These are phyloP conservation scores for Drosera spatulata DNA, from an alignment of 179 eudicot species.

Conservation along the genomic window DNA sequence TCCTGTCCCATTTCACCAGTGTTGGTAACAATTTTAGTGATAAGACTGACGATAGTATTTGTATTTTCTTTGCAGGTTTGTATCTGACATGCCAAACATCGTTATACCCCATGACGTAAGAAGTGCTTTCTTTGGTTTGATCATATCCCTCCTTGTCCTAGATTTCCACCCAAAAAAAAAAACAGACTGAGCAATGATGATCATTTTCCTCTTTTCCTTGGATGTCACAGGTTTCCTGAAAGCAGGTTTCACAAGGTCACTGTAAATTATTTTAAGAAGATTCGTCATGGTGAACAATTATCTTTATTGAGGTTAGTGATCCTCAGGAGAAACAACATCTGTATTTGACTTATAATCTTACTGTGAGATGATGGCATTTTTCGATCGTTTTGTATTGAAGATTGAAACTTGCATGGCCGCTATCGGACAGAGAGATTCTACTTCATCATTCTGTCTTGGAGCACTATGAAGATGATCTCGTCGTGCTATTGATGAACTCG, in stretches of 20 bases:
- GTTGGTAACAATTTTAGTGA: background rate
- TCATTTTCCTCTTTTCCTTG: background rate
- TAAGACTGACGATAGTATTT: background rate
- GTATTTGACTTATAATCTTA: background rate
- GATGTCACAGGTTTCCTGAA: constrained; percentile 11
- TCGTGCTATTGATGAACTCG: constrained; percentile 62
- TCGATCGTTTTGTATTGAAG: constrained; percentile 70
- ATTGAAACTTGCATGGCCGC: constrained; percentile 92
- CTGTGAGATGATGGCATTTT: constrained; percentile 19
- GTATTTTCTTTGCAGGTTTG: constrained; percentile 42
- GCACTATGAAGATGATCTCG: constrained; percentile 67
- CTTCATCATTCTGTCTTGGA: constrained; percentile 68
- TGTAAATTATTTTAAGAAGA: constrained; percentile 48
- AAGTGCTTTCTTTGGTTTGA: constrained; percentile 5
- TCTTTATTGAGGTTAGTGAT: constrained; percentile 71
- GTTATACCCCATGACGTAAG: constrained; percentile 66
- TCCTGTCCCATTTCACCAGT: too few species aligned
- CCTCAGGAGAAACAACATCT: background rate
- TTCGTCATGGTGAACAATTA: constrained; percentile 73
- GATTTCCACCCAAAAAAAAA: background rate
- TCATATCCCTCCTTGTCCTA: background rate
- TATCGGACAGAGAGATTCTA: constrained; percentile 77
- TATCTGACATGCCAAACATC: constrained; percentile 68
- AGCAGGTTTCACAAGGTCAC: too few species aligned
- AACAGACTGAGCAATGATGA: background rate